Evolutionary conservation across 257 asterid species (phyloP), one percentile per base, ranked within the genome.

Genomic region (Solanum ossicruentum): DNA sequence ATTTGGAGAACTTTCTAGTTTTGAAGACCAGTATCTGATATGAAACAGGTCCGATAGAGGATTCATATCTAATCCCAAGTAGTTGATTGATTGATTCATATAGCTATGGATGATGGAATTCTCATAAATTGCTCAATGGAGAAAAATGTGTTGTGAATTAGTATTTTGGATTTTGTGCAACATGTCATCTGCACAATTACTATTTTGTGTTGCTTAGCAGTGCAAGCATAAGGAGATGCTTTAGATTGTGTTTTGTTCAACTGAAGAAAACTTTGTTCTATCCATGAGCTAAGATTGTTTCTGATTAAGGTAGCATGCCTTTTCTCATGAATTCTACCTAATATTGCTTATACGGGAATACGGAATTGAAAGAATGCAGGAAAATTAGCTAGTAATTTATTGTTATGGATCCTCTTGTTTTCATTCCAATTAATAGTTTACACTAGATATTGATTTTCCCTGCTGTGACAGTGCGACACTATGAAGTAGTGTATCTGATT

Each of bases 401-500:
- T 39, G 32, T 39, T 36, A 51, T 26, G 55, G 39, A 23, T 23
- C 43, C 26, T 23, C 12, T 75, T 75, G 43, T 51, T 75, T 75
- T 75, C 1, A 3, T 75, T 49, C 26, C 61, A 28, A 9, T 21
- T 75, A 12, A 8, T 49, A 8, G 16, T 39, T 84, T 80, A 13
- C 26, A 13, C 23, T 88, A 81, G 85, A 63, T 84, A 51, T 57
- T 55, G 26, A 17, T 41, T 70, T 32, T 58, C 81, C 75, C 54
- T 45, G 20, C 56, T 65, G 72, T 87, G 70, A 36, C 95, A 96
- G 99, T 91, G 98, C 89, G 98, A 71, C 99, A 96, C 89, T 95
- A 96, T 88, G 98, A 96, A 89, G 97, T 96, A 78, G 99, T 96
- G 43, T 96, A 93, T 89, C 89, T 96, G 82, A 93, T 96, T 84